Base-by-base conservation (phyloP, 2,329 filamentous ascomycete species). In the Monascus ruber region DNA sequence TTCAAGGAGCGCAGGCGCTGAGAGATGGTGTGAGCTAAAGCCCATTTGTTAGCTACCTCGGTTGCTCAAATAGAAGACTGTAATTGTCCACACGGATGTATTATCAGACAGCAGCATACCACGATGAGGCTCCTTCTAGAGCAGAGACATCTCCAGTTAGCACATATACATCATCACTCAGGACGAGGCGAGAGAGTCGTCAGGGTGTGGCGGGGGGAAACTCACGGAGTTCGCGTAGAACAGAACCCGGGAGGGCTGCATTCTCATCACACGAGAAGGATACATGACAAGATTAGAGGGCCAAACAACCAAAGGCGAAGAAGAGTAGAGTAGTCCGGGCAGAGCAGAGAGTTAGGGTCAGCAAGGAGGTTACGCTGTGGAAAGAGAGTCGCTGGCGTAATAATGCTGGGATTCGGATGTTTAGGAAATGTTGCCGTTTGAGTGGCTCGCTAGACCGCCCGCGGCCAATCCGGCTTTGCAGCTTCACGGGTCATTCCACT, bases 1-100 rank as follows among this genome's bases (percentile, higher is more conserved):
- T 83, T 88, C 60, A 95, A 74, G 63, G 79, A 82, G 64, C 88
- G 84, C 57, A 98, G 74, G 64, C 89, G 85, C 74, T 96, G 91
- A 51, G 89, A 94, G 68, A 96, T 79, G 57, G 89, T 95, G 73
- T 96, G 91, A 63, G 86, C 91, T 98, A 42, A 33, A 17, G 17
- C 17, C 17, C 17, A 17, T 17, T 17, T 17, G 17, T 17, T 17
- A 17, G 17, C 17, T 17, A 17, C 17, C 17, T 17, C 17, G 17
- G 17, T 29, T 29, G 28, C 6, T 6, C 28, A 29, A 29, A 10
- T 10, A 29, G 28, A 6, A 29, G 10, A 6, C 28, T 2, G 28
- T 10, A 29, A 29, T 29, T 17, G 17, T 17, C 17, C 17, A 17
- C 17, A 17, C 17, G 17, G 17, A 3, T 29, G 28, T 29, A 6